A percentile compares a stretch with the other conserved stretches of the same genome.
Evolutionary conservation across 129 eudicot species (phyloP).

Genomic region (Ambrosia artemisiifolia): DNA sequence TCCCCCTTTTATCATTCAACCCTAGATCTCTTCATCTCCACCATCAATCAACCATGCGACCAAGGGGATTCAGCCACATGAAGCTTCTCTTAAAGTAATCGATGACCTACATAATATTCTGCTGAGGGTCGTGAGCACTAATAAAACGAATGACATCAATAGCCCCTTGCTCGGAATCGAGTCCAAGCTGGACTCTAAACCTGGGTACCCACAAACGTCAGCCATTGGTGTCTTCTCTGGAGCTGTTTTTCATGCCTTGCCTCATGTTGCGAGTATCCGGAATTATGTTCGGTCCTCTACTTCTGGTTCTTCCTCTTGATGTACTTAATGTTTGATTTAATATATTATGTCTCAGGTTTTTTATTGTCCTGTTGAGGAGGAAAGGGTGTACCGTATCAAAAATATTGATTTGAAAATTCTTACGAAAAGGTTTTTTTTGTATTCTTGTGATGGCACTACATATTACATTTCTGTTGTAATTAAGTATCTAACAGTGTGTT

Average conservation of each 20-base stretch:
- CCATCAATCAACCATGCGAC: conserved; percentile 42
- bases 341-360: no score
- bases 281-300: conserved; percentile 23
- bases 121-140: conserved; percentile 37
- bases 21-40: no score
- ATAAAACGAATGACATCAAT: conserved; percentile 4
- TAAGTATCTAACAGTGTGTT: no score
- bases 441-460: no score
- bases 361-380: no score
- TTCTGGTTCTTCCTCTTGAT: background rate
- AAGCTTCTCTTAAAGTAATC: conserved; percentile 69
- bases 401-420: no score
- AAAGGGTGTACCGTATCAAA: no score
- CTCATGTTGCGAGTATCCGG: conserved; percentile 28
- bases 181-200: conserved; percentile 68
- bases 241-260: conserved; percentile 13
- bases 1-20: no score
- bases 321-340: no score
- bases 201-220: conserved; percentile 55
- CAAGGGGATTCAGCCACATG: conserved; percentile 56
- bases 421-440: no score
- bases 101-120: conserved; percentile 68
- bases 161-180: conserved; percentile 38
- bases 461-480: no score
- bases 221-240: conserved; percentile 30